Evolutionary conservation across 164 flowering plant species (phyloP).

Genomic region (Kalanchoe fedtschenkoi): DNA sequence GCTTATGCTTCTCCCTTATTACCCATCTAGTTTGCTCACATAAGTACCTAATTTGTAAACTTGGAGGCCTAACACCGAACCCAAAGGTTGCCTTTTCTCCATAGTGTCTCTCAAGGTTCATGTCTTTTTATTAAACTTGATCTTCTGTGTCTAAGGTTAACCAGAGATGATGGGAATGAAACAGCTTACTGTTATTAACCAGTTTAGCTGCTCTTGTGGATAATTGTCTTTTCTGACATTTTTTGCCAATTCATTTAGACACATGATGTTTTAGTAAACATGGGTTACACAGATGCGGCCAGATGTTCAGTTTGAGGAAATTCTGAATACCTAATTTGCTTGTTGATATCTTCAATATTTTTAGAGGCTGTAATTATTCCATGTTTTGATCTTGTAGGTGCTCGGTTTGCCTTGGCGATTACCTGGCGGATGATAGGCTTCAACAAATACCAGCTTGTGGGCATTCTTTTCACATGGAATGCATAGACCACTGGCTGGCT

Average conservation of each 20-base stretch:
- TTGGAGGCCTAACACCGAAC: no score
- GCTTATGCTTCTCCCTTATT: neutral
- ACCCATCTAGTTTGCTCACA: neutral
- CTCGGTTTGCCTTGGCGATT: constrained; percentile 79
- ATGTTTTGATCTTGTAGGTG: constrained; percentile 37
- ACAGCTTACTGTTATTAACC: no score
- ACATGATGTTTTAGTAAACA: no score
- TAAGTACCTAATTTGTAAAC: neutral
- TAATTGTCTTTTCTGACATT: no score
- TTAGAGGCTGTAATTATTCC: neutral
- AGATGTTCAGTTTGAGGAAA: neutral
- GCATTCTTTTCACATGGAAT: constrained; percentile 76
- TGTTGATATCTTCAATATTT: neutral
- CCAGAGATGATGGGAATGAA: no score
- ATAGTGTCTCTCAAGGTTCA: no score
- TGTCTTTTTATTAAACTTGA: no score
- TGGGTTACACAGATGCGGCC: no score
- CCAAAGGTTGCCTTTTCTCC: no score
- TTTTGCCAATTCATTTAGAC: no score
- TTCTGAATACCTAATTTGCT: neutral
- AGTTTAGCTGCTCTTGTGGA: no score
- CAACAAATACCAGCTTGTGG: constrained; percentile 79
- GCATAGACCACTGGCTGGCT: constrained; percentile 62
- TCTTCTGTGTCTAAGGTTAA: no score
- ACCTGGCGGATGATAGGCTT: constrained; percentile 66